phyloP scores from a whole-genome alignment of 116 monocot species.

The Cymodocea nodosa region DNA sequence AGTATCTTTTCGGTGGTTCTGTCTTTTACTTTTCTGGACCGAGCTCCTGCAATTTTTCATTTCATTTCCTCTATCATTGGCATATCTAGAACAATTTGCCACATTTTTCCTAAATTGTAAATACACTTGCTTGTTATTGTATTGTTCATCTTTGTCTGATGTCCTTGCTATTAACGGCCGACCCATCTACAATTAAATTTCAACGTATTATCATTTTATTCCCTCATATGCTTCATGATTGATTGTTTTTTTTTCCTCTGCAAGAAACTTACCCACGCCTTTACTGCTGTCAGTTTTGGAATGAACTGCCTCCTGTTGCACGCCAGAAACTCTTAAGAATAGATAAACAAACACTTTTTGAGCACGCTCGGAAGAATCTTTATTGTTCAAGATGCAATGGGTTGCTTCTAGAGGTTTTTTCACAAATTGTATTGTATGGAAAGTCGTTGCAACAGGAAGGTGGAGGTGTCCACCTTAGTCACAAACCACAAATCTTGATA shows the following conservation, averaged over 20 bases:
- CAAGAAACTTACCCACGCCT: constrained; percentile 1
- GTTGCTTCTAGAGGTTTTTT: constrained; percentile 74
- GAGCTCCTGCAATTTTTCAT: not conserved
- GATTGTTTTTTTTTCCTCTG: not conserved
- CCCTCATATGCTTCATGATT: not conserved
- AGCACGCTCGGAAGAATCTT: constrained; percentile 83
- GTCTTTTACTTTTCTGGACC: not conserved
- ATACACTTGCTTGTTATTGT: no score
- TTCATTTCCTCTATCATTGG: not conserved
- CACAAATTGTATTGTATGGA: constrained; percentile 72
- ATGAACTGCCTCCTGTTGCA: constrained; percentile 43
- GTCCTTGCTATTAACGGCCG: no score
- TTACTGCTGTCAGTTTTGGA: constrained; percentile 62
- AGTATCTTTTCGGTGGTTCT: no score
- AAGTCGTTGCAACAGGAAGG: constrained; percentile 66
- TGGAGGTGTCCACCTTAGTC: constrained; percentile 7
- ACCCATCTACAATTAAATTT: no score
- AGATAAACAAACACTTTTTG: constrained; percentile 84
- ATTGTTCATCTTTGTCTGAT: no score
- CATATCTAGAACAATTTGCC: no score
- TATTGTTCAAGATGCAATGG: constrained; percentile 98
- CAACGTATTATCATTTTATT: not conserved
- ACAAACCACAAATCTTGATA: constrained; percentile 14
- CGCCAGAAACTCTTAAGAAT: constrained; percentile 61
- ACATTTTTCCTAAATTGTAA: no score